These are phyloP conservation scores for Ogataea wickerhamii DNA, from an alignment of 805 yeast genomes.

Conservation along the genomic window DNA sequence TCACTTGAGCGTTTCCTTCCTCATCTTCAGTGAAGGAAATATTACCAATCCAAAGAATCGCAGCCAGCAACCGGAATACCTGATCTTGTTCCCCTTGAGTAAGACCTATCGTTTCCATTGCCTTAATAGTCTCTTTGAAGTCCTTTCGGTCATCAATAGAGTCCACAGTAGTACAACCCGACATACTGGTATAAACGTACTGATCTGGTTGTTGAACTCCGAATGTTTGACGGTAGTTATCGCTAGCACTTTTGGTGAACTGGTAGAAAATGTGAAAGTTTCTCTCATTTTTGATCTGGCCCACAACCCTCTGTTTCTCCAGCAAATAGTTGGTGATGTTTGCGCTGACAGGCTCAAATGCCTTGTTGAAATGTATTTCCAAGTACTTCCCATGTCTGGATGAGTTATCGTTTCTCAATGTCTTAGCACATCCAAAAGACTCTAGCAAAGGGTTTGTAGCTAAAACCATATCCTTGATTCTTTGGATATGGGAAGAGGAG, in stretches of 20 bases:
- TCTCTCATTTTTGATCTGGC: slow-evolving; percentile 87
- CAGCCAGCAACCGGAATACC: slow-evolving; percentile 79
- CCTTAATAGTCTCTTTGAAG: slow-evolving; percentile 73
- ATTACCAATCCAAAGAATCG: slow-evolving; percentile 93
- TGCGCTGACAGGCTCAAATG: slow-evolving; percentile 89
- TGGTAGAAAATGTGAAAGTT: slow-evolving; percentile 97
- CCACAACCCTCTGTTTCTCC: slow-evolving; percentile 96
- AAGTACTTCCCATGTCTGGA: slow-evolving; percentile 92
- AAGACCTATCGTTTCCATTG: slow-evolving; percentile 87
- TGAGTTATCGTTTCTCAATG: slow-evolving; percentile 82
- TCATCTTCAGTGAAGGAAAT: slow-evolving; percentile 81
- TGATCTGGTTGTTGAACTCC: slow-evolving; percentile 96
- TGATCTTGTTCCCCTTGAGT: slow-evolving; percentile 81
- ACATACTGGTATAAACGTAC: slow-evolving; percentile 81
- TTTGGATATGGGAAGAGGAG: slow-evolving; percentile 66
- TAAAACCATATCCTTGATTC: slow-evolving; percentile 93
- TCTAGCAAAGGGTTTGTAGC: slow-evolving; percentile 94
- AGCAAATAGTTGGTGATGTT: slow-evolving; percentile 91
- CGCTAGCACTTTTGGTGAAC: slow-evolving; percentile 86
- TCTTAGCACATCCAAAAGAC: slow-evolving; percentile 92
- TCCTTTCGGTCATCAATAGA: slow-evolving; percentile 83
- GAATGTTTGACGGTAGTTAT: slow-evolving; percentile 71
- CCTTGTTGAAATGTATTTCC: slow-evolving; percentile 80
- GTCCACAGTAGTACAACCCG: slow-evolving; percentile 81
- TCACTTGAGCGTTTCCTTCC: slow-evolving; percentile 76